Evolutionary conservation across 225 moss, liverwort and hornwort species (phyloP).

Genomic region (Climacium dendroides): DNA sequence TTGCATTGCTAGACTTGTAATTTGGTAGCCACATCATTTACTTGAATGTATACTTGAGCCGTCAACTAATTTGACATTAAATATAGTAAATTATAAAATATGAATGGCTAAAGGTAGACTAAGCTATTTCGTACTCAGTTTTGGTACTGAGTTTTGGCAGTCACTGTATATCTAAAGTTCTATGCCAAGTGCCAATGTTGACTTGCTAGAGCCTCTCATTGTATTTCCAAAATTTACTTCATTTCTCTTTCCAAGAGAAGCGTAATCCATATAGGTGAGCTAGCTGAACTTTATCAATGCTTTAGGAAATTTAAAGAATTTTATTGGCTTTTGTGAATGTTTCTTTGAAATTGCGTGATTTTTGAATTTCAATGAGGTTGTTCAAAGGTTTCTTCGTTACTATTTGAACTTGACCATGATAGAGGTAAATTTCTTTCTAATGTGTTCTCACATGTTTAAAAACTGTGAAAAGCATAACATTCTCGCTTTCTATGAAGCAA

Average conservation of each 20-base stretch:
- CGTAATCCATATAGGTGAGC: neutral
- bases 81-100: too few species aligned
- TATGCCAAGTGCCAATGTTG: neutral
- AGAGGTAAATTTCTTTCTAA: neutral
- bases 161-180: neutral
- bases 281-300: neutral
- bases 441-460: neutral
- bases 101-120: too few species aligned
- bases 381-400: neutral
- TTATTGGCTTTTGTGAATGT: neutral
- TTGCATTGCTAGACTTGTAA: too few species aligned
- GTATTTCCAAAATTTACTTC: neutral
- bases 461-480: neutral
- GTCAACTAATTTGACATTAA: too few species aligned
- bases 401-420: neutral
- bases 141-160: too few species aligned
- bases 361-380: neutral
- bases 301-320: neutral
- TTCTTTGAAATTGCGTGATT: neutral
- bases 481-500: neutral
- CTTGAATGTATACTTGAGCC: too few species aligned
- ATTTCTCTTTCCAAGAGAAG: neutral
- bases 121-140: too few species aligned
- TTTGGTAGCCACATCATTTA: too few species aligned
- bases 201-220: neutral